Conservation (phyloP, 176 grass and related monocot species). For the Aechmea fasciata region DNA sequence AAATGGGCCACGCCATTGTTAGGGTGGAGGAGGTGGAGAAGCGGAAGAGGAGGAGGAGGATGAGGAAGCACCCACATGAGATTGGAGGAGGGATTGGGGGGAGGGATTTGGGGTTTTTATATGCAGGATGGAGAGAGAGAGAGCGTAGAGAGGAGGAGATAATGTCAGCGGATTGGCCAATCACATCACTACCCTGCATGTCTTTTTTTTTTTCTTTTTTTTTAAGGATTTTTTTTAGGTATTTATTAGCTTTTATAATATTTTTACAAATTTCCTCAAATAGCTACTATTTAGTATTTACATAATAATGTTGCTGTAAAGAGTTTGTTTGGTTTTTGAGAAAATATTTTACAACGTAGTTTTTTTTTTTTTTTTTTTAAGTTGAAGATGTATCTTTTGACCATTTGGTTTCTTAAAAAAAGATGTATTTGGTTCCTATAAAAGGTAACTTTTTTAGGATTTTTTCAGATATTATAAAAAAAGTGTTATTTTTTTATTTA, state of each 20-base stretch:
- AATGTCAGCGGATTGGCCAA: conserved; percentile 60
- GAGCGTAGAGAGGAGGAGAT: conserved; percentile 32
- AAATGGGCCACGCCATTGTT: conserved; percentile 21
- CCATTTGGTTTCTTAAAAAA: too few relatives aligned
- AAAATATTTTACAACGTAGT: too few relatives aligned
- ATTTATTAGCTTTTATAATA: neutral
- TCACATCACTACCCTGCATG: conserved; percentile 9
- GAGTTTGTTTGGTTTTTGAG: too few relatives aligned
- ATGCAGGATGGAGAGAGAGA: conserved; percentile 12
- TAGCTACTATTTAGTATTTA: too few relatives aligned
- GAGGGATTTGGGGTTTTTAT: conserved; percentile 10
- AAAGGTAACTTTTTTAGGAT: too few relatives aligned
- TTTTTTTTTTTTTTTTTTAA: too few relatives aligned
- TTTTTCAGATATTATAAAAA: too few relatives aligned
- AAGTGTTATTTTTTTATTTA: too few relatives aligned
- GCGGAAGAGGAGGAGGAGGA: neutral
- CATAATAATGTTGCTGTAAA: too few relatives aligned
- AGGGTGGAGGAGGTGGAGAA: neutral
- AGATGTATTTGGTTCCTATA: too few relatives aligned
- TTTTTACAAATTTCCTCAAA: neutral
- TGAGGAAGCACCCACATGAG: neutral
- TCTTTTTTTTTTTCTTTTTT: neutral
- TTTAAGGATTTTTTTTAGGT: neutral
- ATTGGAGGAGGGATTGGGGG: conserved; percentile 3
- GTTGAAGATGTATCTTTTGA: too few relatives aligned